Percentiles rank a stretch among this genome's conserved stretches.
Evolutionary conservation across 192 early-diverging fungal genomes (phyloP).

Genomic region (Backusella luteola): DNA sequence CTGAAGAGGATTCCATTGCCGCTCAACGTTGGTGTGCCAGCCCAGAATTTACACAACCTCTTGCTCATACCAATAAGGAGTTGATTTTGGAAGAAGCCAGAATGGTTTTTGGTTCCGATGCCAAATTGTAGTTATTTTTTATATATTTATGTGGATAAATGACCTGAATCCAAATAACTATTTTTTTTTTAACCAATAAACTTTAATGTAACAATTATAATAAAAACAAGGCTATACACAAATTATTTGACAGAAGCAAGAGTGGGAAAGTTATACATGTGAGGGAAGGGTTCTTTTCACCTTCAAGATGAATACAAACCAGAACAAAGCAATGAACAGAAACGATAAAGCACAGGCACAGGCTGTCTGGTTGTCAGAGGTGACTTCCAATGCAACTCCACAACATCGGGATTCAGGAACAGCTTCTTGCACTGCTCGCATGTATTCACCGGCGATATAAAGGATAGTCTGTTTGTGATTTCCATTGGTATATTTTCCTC

Average conservation of each 20-base stretch:
- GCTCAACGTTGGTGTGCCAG: constrained; percentile 22
- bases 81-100: constrained; percentile 19
- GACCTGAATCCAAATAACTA: no score
- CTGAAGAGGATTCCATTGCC: constrained; percentile 11
- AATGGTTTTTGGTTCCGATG: constrained; percentile 20
- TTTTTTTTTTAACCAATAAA: no score
- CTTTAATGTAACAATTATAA: no score
- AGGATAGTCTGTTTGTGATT: neutral
- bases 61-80: neutral
- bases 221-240: neutral
- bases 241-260: neutral
- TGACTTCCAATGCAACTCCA: neutral
- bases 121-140: constrained; percentile 6
- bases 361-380: neutral
- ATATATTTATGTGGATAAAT: no score
- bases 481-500: neutral
- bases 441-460: neutral
- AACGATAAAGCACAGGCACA: neutral
- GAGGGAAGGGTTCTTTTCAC: no score
- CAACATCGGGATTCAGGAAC: neutral
- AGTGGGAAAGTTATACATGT: neutral
- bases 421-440: neutral
- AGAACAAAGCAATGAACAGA: neutral
- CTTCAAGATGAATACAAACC: neutral
- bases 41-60: constrained; percentile 6